Conservation (phyloP, 2,329 filamentous ascomycete genomes). For the Trichoderma guizhouense region DNA sequence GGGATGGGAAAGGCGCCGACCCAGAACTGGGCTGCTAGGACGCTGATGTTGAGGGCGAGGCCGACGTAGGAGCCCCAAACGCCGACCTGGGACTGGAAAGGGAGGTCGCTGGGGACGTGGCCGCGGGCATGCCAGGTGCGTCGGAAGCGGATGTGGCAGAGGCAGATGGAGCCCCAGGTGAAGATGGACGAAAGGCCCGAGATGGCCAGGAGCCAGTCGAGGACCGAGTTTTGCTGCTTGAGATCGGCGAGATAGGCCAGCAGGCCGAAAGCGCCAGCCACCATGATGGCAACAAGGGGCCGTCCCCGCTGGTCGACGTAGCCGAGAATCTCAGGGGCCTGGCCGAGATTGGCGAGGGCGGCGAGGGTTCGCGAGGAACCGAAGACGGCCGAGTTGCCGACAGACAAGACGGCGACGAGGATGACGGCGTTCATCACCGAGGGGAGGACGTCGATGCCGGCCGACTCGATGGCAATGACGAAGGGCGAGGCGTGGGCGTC, state of each 20-base stretch:
- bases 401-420: conserved; percentile 82
- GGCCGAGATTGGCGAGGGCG: conserved; percentile 81
- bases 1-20: conserved; percentile 72
- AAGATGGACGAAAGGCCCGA: conserved; percentile 70
- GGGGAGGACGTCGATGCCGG: conserved; percentile 75
- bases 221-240: conserved; percentile 54
- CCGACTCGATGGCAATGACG: conserved; percentile 84
- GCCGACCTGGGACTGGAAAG: conserved; percentile 78
- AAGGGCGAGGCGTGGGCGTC: conserved; percentile 81
- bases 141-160: conserved; percentile 92
- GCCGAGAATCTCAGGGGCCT: conserved; percentile 71
- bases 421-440: conserved; percentile 93
- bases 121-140: conserved; percentile 69
- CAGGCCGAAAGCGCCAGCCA: conserved; percentile 66
- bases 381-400: conserved; percentile 88
- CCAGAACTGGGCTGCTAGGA: conserved; percentile 86
- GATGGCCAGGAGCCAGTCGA: conserved; percentile 72
- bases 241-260: conserved; percentile 72
- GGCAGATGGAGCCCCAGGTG: conserved; percentile 80
- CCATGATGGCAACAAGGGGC: conserved; percentile 67
- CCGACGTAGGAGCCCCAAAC: conserved; percentile 78
- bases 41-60: conserved; percentile 68
- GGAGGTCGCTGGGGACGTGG: conserved; percentile 70
- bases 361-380: conserved; percentile 87
- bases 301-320: conserved; percentile 83